A percentile compares a stretch with the other conserved stretches of the same genome.
Conservation (phyloP, 1,284 basidiomycete genomes). For the Sporisorium exsertum region DNA sequence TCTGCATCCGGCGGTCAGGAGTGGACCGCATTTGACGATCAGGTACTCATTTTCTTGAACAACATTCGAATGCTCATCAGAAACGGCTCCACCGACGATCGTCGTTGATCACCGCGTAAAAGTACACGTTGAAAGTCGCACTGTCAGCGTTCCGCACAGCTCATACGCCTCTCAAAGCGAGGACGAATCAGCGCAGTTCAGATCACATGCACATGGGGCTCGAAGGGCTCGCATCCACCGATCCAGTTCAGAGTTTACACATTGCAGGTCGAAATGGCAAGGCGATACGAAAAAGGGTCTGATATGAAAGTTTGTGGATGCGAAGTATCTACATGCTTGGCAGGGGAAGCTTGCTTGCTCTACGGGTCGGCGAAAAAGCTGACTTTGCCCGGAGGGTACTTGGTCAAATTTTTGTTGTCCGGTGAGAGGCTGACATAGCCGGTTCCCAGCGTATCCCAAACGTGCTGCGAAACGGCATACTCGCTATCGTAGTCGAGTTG, state of each 20-base stretch:
- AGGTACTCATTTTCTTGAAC: conserved; percentile 64
- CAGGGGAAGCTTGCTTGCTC: neutral
- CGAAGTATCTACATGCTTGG: neutral
- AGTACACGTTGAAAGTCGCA: too few relatives aligned
- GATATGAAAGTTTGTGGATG: too few relatives aligned
- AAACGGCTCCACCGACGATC: conserved; percentile 25
- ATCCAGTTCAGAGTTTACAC: too few relatives aligned
- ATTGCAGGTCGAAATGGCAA: too few relatives aligned
- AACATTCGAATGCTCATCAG: conserved; percentile 66
- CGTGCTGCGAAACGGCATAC: conserved; percentile 27
- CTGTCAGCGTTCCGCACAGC: too few relatives aligned
- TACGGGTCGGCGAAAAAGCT: conserved; percentile 15
- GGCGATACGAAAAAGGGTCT: too few relatives aligned
- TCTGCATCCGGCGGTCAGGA: conserved; percentile 35
- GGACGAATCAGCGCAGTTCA: too few relatives aligned
- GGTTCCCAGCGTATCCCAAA: conserved; percentile 16
- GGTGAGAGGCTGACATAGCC: conserved; percentile 9
- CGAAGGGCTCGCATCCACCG: too few relatives aligned
- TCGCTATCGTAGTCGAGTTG: conserved; percentile 23
- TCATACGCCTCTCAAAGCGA: too few relatives aligned
- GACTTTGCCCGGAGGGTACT: conserved; percentile 28
- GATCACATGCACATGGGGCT: too few relatives aligned
- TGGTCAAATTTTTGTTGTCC: conserved; percentile 20
- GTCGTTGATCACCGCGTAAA: conserved; percentile 15
- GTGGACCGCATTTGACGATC: conserved; percentile 64